phyloP scores from a whole-genome alignment of 441 rosid species.

The Euphorbia celastroides region DNA sequence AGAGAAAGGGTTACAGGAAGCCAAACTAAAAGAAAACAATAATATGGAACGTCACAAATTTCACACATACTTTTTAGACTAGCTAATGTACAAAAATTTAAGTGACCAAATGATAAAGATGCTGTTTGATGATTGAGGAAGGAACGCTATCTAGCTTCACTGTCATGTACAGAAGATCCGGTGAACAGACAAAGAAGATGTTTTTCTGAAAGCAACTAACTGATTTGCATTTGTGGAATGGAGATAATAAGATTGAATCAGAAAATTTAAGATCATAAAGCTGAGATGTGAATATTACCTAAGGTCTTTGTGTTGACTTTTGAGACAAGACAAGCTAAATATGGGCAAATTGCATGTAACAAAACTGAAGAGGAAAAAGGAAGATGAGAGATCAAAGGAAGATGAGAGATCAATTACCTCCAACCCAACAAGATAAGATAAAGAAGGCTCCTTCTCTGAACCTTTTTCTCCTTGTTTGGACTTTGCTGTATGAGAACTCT shows the following conservation, averaged over 20 bases:
- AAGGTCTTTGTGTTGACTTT: background rate
- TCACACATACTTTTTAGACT: background rate
- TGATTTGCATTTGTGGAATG: background rate
- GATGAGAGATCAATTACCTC: conserved; percentile 26
- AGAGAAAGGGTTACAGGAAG: background rate
- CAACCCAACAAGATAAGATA: conserved; percentile 18
- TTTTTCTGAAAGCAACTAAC: background rate
- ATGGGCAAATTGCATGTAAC: background rate
- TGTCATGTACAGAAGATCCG: background rate
- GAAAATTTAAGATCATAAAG: background rate
- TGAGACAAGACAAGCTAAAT: background rate
- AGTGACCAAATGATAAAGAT: background rate
- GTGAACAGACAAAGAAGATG: background rate
- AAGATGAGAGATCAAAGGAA: background rate
- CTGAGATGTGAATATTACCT: conserved; percentile 1
- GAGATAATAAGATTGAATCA: background rate
- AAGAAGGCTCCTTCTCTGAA: conserved; percentile 24
- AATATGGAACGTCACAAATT: background rate
- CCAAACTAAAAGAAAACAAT: background rate
- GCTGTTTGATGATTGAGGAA: background rate
- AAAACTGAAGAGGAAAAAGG: conserved; percentile 7
- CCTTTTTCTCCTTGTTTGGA: conserved; percentile 16
- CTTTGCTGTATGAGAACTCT: conserved; percentile 22
- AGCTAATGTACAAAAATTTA: background rate
- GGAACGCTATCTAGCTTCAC: background rate